Base-by-base conservation (phyloP, 495 filamentous ascomycete genomes). In the Aspergillus indologenus region DNA sequence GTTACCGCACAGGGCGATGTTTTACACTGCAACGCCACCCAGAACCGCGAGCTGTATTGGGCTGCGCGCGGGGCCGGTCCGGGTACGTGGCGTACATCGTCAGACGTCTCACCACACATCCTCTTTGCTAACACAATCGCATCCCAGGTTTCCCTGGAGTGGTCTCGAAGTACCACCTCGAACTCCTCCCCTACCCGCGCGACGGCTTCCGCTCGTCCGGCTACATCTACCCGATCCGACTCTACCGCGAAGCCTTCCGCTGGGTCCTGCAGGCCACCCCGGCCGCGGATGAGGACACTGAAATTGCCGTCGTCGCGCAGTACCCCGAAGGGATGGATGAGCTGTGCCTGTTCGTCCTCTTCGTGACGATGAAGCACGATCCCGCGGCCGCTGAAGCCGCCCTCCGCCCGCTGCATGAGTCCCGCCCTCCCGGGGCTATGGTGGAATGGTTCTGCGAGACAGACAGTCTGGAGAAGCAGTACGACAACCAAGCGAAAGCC, bases 41-140 rank as follows among this genome's bases (percentile, higher is more conserved):
- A 78, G 56, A 74, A 83, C 50, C 24, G 52, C 7, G 81, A 82
- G 19, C 71, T 83, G 0, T 79, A 79, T 53, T 83, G 77, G 77
- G 75, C 76, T 15, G 76, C 77, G 14, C 67, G 78, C 20, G 81
- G 81, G 20, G 75, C 80, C 11, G 81, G 81, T 18, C 81, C 81
- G 45, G 60, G 67, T 69, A 51, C 43, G 58, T 45, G 5, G 19
- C n/a, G n/a, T n/a, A n/a, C n/a, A n/a, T n/a, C n/a, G n/a, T n/a
- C n/a, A n/a, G n/a, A n/a, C n/a, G n/a, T n/a, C n/a, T n/a, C n/a
- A n/a, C n/a, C n/a, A n/a, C n/a, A n/a, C n/a, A n/a, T n/a, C n/a
- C n/a, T n/a, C n/a, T n/a, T n/a, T n/a, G n/a, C n/a, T n/a, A n/a
- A n/a, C n/a, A 51, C 43, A 12, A 47, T 21, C 20, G 26, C 11